Percentiles rank a stretch among this genome's conserved stretches.
These are phyloP conservation scores for Spatholobus suberectus DNA, from an alignment of 306 rosid species.

Conservation along the genomic window DNA sequence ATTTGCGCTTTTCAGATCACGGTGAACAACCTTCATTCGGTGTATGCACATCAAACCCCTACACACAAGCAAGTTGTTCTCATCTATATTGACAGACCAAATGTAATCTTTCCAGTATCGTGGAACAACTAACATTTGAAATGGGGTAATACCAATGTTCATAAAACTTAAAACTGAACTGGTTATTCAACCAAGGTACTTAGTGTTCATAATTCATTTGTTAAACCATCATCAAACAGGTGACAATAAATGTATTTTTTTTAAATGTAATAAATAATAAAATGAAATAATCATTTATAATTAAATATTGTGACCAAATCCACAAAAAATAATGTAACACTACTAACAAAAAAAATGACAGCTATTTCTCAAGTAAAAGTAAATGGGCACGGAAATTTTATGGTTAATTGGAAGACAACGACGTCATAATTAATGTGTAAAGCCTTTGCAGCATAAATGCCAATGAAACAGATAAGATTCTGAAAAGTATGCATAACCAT, in stretches of 20 bases:
- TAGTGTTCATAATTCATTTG: not conserved
- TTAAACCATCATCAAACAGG: not conserved
- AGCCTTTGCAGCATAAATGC: constrained; percentile 32
- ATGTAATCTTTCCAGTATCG: constrained; percentile 23
- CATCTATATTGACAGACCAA: constrained; percentile 40
- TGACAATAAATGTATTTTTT: not conserved
- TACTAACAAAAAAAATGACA: not conserved
- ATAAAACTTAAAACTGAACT: not conserved
- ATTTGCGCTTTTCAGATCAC: constrained; percentile 94
- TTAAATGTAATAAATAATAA: not conserved
- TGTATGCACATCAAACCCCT: constrained; percentile 99
- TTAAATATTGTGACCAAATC: not conserved
- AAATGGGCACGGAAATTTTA: constrained; percentile 9
- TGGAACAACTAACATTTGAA: constrained; percentile 9
- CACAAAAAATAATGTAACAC: not conserved
- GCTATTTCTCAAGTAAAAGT: not conserved
- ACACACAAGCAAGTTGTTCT: constrained; percentile 37
- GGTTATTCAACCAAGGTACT: not conserved
- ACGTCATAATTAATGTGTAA: constrained; percentile 10
- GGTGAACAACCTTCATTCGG: constrained; percentile 96
- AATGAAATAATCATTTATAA: not conserved
- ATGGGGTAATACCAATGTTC: constrained; percentile 6
- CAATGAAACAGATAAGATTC: constrained; percentile 21
- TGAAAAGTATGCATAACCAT: constrained; percentile 17
- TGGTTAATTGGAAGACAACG: constrained; percentile 10